A percentile compares a stretch with the other conserved stretches of the same genome.
phyloP scores from a whole-genome alignment of 2,329 filamentous ascomycete species.

The Grosmannia serpens region DNA sequence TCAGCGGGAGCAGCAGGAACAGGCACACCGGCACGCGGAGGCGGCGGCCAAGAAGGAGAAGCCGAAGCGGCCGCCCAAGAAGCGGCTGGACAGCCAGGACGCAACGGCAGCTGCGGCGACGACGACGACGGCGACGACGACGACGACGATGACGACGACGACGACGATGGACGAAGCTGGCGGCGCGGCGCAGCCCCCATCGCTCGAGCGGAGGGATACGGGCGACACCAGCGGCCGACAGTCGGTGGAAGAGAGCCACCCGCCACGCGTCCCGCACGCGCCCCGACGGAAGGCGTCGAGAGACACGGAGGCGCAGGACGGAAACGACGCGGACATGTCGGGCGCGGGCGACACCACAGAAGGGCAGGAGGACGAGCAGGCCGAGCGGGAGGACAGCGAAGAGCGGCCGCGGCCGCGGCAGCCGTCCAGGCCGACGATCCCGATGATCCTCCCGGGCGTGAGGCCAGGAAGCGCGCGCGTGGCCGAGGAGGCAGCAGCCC shows the following conservation, averaged over 20 bases:
- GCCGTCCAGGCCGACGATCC: not conserved
- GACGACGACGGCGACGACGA: no score
- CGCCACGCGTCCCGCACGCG: constrained; percentile 27
- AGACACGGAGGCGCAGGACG: constrained; percentile 40
- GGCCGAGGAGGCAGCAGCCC: not conserved
- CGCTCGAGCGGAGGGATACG: constrained; percentile 34
- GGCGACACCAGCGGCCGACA: constrained; percentile 35
- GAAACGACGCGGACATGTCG: constrained; percentile 54
- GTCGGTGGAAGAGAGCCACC: constrained; percentile 38
- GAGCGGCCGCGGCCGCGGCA: constrained; percentile 33
- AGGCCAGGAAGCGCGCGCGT: not conserved
- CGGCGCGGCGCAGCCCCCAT: constrained; percentile 17
- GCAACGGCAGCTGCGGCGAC: no score
- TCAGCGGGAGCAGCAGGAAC: constrained; percentile 88
- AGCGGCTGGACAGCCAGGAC: constrained; percentile 40
- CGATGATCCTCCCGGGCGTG: constrained; percentile 3
- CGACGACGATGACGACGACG: no score
- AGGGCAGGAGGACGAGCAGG: constrained; percentile 44
- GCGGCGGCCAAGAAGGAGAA: constrained; percentile 75
- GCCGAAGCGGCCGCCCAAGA: constrained; percentile 67
- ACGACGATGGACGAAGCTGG: constrained; percentile 16
- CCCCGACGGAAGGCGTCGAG: constrained; percentile 43
- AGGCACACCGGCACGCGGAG: constrained; percentile 71
- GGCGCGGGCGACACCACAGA: constrained; percentile 54
- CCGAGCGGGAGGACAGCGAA: constrained; percentile 66